Base-by-base conservation (phyloP, 208 protist genomes). In the Phytomonas sp. region DNA sequence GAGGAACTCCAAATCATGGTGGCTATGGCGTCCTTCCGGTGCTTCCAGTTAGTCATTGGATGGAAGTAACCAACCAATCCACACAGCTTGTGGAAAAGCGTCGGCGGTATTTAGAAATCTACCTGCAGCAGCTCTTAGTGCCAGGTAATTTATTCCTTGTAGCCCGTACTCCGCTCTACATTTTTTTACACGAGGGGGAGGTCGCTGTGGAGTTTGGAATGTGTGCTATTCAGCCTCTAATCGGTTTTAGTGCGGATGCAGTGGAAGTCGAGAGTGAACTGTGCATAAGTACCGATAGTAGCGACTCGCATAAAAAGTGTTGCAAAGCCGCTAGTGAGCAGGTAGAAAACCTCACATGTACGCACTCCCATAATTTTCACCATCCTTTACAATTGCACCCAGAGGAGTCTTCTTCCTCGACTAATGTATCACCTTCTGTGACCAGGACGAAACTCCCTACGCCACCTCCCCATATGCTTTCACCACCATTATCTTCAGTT, bases 1-100 rank as follows among this genome's bases (percentile, higher is more conserved):
- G 23, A 67, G 71, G 34, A 64, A 81, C 42, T 72, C 71, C 29
- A 66, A 70, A 78, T 65, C 83, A 90, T 69, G 79, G 86, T 45
- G 80, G 83, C 4, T 92, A 87, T 63, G 91, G 91, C 26, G 87
- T 87, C 29, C 69, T 96, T 26, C 91, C 91, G 12, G 79, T 91
- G 19, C 87, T 96, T 4, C 70, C 86, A 2, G 80, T 84, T 31
- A 93, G 84, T 33, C 86, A 91, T 72, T 94, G 88, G 89, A 87
- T 87, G 70, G 87, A 92, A 60, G 86, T 94, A 36, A 96, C 91
- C 31, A 96, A 96, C 65, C 88, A 94, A 40, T 91, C 82, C 19
- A 70, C 82, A 4, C 83, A 93, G 56, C 78, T 92, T 30, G 88
- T 96, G 19, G 87, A 94, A 56, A 81, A 81, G 69, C 82, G 91